phyloP scores from a whole-genome alignment of 345 rosid species.

The Citrus australasica region DNA sequence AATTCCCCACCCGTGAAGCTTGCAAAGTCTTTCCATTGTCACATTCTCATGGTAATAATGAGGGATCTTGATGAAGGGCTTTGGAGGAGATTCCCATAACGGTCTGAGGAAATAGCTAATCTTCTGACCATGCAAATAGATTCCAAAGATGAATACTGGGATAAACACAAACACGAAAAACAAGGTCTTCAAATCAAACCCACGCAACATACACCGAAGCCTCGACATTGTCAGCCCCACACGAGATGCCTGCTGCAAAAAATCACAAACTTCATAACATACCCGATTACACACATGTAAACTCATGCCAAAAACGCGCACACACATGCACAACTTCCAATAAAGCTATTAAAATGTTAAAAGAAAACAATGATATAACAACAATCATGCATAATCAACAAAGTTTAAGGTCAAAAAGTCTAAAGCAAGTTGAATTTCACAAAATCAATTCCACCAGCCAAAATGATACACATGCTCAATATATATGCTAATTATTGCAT shows the following conservation, averaged over 20 bases:
- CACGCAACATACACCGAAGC: conserved; percentile 50
- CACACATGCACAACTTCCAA: not conserved
- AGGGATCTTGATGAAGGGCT: conserved; percentile 53
- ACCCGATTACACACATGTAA: conserved; percentile 1
- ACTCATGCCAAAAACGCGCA: not conserved
- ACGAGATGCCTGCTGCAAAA: conserved; percentile 41
- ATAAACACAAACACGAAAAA: conserved; percentile 33
- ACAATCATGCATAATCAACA: not conserved
- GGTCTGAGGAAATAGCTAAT: conserved; percentile 66
- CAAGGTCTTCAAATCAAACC: conserved; percentile 41
- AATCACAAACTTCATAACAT: conserved; percentile 11
- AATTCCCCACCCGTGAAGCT: conserved; percentile 80
- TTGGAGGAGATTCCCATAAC: conserved; percentile 65
- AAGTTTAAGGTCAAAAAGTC: not conserved
- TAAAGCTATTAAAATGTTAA: not conserved
- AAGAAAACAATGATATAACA: not conserved
- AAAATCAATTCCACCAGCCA: not conserved
- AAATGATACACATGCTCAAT: not conserved
- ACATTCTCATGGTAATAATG: conserved; percentile 77
- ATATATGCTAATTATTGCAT: not conserved
- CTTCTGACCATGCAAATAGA: conserved; percentile 66
- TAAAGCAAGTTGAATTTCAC: not conserved
- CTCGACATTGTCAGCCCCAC: conserved; percentile 49
- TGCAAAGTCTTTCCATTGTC: conserved; percentile 70
- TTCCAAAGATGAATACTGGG: conserved; percentile 41